Evolutionary conservation across 345 rosid species (phyloP), one percentile per base, ranked within the genome.

Genomic region (Brassica nigra): DNA sequence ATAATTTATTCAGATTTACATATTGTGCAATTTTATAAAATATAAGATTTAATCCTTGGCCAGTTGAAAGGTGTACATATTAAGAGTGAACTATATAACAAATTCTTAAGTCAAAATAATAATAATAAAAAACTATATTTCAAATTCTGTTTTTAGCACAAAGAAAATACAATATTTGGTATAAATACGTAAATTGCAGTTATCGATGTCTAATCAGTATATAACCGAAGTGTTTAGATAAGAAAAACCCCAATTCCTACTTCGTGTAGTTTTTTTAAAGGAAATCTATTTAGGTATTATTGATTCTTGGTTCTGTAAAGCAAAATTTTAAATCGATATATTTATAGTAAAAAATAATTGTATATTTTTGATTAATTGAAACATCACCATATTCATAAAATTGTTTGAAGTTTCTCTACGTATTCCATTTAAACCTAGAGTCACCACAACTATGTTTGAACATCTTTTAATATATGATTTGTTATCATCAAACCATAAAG

Each of bases 1-100:
- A 57, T 73, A 67, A 27, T 72, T 68, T 49, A 74, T 74, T 68
- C 34, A 74, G 52, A 33, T 33, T 68, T 67, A 73, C 62, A 66
- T 66, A 4, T 34, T 55, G 58, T 30, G 61, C 7, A 78, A 34
- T 12, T 27, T 61, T 23, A 11, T 28, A 8, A 10, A 10, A 8
- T 27, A 23, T n/a, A 62, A 7, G 65, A 55, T 34, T 77, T 77
- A 34, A 9, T 71, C 61, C 8, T 33, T 70, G 64, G 70, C 64
- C 23, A 27, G 44, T 11, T 71, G 62, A 78, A 78, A 64, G 52
- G 52, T 18, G 18, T 14, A 54, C 30, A 29, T 14, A 31, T 44
- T 20, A 5, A 62, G 63, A 23, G 62, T 39, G 23, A 59, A 76
- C 73, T 18, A 42, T 12, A 54, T 6, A 14, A 49, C 57, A 49